Evolutionary conservation across 179 eudicot genomes (phyloP).

Genomic region (Vitellaria paradoxa): DNA sequence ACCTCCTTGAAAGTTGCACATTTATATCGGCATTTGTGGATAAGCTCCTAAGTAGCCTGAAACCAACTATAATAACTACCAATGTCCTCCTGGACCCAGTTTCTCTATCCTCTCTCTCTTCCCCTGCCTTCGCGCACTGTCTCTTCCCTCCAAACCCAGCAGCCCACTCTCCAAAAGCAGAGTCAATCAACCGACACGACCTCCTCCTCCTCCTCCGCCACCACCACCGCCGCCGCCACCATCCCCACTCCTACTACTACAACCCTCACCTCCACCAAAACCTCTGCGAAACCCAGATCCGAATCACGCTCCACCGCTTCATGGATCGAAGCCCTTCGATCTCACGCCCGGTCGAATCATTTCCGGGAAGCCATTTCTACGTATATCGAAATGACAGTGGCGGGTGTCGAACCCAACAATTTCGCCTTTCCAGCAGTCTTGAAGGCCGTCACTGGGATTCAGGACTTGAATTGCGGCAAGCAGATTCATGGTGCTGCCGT

Average conservation of each 20-base stretch:
- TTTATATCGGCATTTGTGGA: background rate
- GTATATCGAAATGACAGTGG: conserved; percentile 52
- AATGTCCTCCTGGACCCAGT: conserved; percentile 16
- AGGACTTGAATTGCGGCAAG: conserved; percentile 48
- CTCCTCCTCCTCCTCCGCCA: conserved; percentile 7
- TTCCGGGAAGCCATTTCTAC: conserved; percentile 56
- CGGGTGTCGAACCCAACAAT: conserved; percentile 51
- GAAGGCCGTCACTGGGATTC: conserved; percentile 58
- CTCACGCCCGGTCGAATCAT: conserved; percentile 52
- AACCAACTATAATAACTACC: conserved; percentile 10
- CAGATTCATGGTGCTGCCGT: conserved; percentile 62
- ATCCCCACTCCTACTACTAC: background rate
- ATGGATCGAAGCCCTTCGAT: conserved; percentile 73
- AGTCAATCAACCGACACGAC: background rate
- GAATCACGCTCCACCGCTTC: conserved; percentile 33
- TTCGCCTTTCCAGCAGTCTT: conserved; percentile 69
- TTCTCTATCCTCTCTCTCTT: conserved; percentile 11
- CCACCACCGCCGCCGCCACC: conserved; percentile 18
- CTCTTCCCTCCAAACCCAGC: conserved; percentile 20
- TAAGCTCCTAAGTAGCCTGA: background rate
- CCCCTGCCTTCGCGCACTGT: background rate
- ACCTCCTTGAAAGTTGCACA: background rate
- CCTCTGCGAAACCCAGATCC: conserved; percentile 32
- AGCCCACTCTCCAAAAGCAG: conserved; percentile 2
- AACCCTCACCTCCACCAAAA: conserved; percentile 13